Percentiles rank a stretch among this genome's conserved stretches.
Evolutionary conservation across 1,284 basidiomycete species (phyloP).

Genomic region (Schizophyllum amplum): DNA sequence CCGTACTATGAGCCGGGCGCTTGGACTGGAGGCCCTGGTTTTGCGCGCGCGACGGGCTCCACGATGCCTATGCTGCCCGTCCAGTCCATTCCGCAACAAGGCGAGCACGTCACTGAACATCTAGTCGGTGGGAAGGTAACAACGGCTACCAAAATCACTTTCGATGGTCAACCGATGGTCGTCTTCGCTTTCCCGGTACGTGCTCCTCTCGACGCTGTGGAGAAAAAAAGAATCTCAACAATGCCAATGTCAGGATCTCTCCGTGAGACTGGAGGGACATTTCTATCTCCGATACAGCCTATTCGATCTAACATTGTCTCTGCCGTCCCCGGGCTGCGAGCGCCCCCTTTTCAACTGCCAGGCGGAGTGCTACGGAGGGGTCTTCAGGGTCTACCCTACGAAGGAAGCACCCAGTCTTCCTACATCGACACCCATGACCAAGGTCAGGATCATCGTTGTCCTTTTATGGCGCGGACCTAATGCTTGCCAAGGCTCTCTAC

Average conservation of each 20-base stretch:
- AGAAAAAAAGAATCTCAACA: no score
- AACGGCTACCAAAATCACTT: neutral
- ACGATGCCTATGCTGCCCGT: neutral
- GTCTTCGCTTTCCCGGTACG: neutral
- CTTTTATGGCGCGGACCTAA: neutral
- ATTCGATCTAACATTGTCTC: neutral
- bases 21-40: no score
- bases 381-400: neutral
- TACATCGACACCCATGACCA: neutral
- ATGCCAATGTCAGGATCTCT: neutral
- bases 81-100: neutral
- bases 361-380: neutral
- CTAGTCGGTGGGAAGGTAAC: neutral
- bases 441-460: neutral
- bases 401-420: neutral
- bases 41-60: neutral
- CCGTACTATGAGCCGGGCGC: neutral
- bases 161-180: neutral
- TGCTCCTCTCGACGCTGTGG: neutral
- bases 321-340: neutral
- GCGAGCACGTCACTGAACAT: neutral
- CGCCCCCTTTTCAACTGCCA: neutral
- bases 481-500: neutral
- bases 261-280: neutral
- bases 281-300: neutral